Conservation (phyloP, 768 basidiomycete species). For the Coprinellus micaceus region DNA sequence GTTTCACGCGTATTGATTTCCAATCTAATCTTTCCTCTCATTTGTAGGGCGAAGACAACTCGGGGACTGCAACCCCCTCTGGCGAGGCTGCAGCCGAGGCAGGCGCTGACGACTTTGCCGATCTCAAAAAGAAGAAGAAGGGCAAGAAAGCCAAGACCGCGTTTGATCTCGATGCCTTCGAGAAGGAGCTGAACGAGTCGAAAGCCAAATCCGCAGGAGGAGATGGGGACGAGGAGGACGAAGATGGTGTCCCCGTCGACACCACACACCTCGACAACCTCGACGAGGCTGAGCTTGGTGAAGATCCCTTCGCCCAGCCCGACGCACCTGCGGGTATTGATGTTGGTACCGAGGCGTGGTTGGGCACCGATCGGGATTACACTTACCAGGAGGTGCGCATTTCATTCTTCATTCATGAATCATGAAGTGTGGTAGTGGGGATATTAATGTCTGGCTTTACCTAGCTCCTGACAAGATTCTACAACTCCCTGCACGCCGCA, state of each 20-base stretch:
- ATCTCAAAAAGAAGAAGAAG: slow-evolving; percentile 97
- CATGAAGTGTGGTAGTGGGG: no score
- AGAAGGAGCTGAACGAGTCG: slow-evolving; percentile 80
- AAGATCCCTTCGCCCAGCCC: slow-evolving; percentile 74
- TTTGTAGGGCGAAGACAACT: slow-evolving; percentile 52
- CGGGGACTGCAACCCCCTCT: slow-evolving; percentile 57
- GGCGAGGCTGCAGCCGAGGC: slow-evolving; percentile 34
- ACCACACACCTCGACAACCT: slow-evolving; percentile 63
- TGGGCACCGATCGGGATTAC: slow-evolving; percentile 91
- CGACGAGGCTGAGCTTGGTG: slow-evolving; percentile 84
- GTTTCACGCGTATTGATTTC: slow-evolving; percentile 2
- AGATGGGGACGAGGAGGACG: slow-evolving; percentile 51
- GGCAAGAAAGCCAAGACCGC: slow-evolving; percentile 82
- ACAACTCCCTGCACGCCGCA: slow-evolving; percentile 83
- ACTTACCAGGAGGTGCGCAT: slow-evolving; percentile 82
- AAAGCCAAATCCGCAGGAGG: slow-evolving; percentile 57
- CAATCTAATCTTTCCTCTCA: slow-evolving; percentile 1
- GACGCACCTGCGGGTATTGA: slow-evolving; percentile 60
- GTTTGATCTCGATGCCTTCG: slow-evolving; percentile 89
- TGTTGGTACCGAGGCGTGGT: slow-evolving; percentile 82
- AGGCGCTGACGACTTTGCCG: slow-evolving; percentile 82
- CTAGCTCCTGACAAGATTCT: slow-evolving; percentile 93
- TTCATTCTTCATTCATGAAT: background rate
- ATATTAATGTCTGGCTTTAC: background rate
- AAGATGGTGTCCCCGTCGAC: slow-evolving; percentile 53